phyloP scores from a whole-genome alignment of 208 protist species.

The Borovskyia barvae region DNA sequence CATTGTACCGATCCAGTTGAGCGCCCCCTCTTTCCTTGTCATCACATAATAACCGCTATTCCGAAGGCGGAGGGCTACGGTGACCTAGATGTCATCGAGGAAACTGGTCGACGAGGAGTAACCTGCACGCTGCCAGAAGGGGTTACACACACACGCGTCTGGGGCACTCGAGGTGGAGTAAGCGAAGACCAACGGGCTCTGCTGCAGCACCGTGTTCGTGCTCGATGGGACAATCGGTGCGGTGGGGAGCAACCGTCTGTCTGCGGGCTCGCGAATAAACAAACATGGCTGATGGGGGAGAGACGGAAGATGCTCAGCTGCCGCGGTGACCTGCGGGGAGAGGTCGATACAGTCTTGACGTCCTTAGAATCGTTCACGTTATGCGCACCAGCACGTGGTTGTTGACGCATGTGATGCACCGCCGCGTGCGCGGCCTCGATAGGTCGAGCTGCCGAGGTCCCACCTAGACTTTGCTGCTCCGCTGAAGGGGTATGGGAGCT shows the following conservation, averaged over 20 bases:
- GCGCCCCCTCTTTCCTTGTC: too few species aligned
- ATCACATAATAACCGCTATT: too few species aligned
- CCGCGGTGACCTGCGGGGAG: neutral
- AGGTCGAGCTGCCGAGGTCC: too few species aligned
- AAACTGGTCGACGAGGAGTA: conserved; percentile 9
- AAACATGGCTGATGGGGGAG: neutral
- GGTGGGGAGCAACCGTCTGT: conserved; percentile 15
- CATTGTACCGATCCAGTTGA: too few species aligned
- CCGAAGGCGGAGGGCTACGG: too few species aligned
- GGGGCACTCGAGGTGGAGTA: conserved; percentile 18
- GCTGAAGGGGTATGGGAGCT: neutral
- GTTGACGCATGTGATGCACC: too few species aligned
- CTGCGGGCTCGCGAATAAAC: neutral
- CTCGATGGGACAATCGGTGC: conserved; percentile 18
- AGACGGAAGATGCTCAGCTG: neutral
- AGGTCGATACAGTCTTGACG: too few species aligned
- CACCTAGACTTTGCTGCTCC: neutral
- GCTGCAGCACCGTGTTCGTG: conserved; percentile 12
- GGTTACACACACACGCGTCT: conserved; percentile 11
- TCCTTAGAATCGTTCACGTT: too few species aligned
- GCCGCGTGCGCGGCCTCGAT: too few species aligned
- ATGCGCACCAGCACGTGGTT: too few species aligned
- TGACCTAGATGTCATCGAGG: too few species aligned
- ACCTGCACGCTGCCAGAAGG: conserved; percentile 21
- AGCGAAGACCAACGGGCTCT: neutral